Base-by-base conservation (phyloP, 768 basidiomycete genomes). In the Chalciporus sphaerocephalus region DNA sequence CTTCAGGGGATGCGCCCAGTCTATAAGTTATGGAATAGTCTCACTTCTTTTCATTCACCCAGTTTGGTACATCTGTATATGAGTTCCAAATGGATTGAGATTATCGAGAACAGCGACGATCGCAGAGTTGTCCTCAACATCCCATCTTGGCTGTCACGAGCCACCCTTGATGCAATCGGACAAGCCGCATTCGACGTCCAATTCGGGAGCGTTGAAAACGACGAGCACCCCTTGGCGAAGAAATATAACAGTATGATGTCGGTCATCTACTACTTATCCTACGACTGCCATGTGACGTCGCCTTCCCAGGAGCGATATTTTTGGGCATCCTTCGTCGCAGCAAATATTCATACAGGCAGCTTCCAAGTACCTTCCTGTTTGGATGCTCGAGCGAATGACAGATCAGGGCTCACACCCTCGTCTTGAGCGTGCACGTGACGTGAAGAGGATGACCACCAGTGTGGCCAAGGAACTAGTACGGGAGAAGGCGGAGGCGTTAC, bases 161-260 rank as follows among this genome's bases (percentile, higher is more conserved):
- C 72, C 3, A 71, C 75, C 6, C 50, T 79, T 42, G 78, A 78
- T 60, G 70, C 74, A 12, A 73, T 79, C 43, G 78, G 75, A 7
- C 65, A 71, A 65, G 76, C 72, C 40, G 75, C 74, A 32, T 79
- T 79, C 48, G 77, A 77, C 43, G 70, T 56, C 38, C 38, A 53
- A 10, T 44, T 56, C 2, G 11, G 18, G 3, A 30, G 46, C 12
- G 6, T 57, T 24, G 11, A 49, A 12, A 36, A 55, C n/a, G 42
- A 48, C 30, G 16, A 28, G 3, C 52, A 58, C 4, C 52, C 52
- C 3, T 10, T 59, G 12, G 36, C 30, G 9, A 48, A 5, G 12
- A 38, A 25, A n/a, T 61, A 50, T 20, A 13, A 38, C 10, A 58
- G 47, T 33, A 10, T 54, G 12, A 0, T 45, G 58, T 59, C 12